Evolutionary conservation across 306 rosid genomes (phyloP), one percentile per base, ranked within the genome.

Genomic region (Clitoria ternatea): DNA sequence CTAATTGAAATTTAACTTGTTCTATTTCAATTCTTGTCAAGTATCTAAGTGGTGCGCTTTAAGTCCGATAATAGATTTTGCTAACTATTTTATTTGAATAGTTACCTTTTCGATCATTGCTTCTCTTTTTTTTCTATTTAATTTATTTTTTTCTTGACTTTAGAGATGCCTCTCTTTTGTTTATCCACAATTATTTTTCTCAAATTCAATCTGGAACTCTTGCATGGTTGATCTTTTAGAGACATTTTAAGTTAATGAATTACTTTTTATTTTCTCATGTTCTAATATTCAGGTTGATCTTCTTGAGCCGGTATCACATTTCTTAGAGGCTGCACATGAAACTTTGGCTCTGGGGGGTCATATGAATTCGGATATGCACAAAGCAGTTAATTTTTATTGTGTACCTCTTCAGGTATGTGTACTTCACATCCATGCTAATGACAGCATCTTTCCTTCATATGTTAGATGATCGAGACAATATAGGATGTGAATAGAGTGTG

Each of bases 251-350:
- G 50, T 62, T 60, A 10, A 10, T 69, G 48, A 12, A 20, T 49
- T 60, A 47, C 66, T 22, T 37, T 69, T 61, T 36, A 57, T 53
- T 52, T 47, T 57, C 24, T 62, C 37, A 36, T 27, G 33, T 40
- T 42, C 2, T 69, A 23, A 66, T 56, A 62, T 32, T 70, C 80
- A 94, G 99, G 99, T 94, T 59, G 99, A 94, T 84, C 97, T 94
- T 71, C 92, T 94, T 43, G 99, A 94, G 72, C 99, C 99, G 56
- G 99, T 87, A 53, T 84, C 99, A 48, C 99, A 94, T 80, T 94
- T 94, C 74, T 75, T 94, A 68, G 92, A 87, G 78, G 48, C 92
- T 72, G 99, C 99, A 29, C 95, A 95, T 18, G 88, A 86, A 82
- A 87, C 82, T 44, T 77, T 89, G 83, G 77, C 79, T 77, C 48